A percentile compares a stretch with the other conserved stretches of the same genome.
Conservation (phyloP, 306 rosid genomes). For the Quercus wislizeni region DNA sequence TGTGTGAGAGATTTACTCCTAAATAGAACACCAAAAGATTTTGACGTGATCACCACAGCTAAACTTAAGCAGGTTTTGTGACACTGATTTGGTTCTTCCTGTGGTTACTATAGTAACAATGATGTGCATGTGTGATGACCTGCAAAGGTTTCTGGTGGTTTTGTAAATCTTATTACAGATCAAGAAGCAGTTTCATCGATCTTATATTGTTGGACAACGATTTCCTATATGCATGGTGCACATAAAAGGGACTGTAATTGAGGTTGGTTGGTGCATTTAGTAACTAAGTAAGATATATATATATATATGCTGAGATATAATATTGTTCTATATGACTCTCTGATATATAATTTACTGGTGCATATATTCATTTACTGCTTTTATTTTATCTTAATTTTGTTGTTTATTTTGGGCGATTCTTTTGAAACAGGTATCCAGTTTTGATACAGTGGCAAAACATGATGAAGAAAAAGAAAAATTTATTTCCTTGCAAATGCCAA, state of each 20-base stretch:
- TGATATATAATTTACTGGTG: background rate
- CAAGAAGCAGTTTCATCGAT: conserved; percentile 39
- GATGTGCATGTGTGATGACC: background rate
- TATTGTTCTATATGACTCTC: background rate
- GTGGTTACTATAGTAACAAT: conserved; percentile 2
- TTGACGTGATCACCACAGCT: conserved; percentile 86
- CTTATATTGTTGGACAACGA: conserved; percentile 60
- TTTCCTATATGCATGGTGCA: conserved; percentile 81
- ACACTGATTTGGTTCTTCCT: conserved; percentile 7
- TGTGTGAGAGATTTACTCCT: conserved; percentile 91
- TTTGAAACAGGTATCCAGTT: conserved; percentile 74
- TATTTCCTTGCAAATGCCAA: conserved; percentile 36
- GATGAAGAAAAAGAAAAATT: conserved; percentile 19
- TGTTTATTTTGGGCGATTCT: conserved; percentile 17
- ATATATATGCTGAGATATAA: background rate
- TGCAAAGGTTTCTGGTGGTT: background rate
- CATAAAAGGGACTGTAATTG: conserved; percentile 51
- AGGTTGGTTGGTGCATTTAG: conserved; percentile 50
- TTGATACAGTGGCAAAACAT: conserved; percentile 57
- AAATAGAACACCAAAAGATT: conserved; percentile 77
- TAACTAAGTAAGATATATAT: background rate
- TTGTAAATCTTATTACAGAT: conserved; percentile 44
- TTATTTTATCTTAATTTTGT: conserved; percentile 12
- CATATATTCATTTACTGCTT: background rate
- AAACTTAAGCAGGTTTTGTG: conserved; percentile 59